A percentile compares a stretch with the other conserved stretches of the same genome.
Conservation (phyloP, 2,329 filamentous ascomycete genomes). For the Sporothrix luriei region DNA sequence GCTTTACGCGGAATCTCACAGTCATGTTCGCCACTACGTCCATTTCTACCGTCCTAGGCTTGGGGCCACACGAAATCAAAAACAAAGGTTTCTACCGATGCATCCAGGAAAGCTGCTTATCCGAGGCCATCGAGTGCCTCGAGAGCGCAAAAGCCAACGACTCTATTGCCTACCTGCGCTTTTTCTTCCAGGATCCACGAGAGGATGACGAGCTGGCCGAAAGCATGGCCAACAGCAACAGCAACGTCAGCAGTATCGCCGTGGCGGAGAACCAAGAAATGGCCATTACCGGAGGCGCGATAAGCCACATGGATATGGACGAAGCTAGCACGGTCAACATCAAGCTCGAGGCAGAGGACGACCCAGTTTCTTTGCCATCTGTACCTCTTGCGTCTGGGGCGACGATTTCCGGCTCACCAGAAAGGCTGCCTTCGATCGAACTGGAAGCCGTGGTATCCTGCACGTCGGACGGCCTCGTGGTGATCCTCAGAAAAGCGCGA, state of each 20-base stretch:
- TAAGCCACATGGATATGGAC: conserved; percentile 30
- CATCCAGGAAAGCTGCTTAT: conserved; percentile 75
- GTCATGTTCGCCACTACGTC: conserved; percentile 86
- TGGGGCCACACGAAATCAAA: conserved; percentile 68
- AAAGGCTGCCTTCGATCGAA: conserved; percentile 59
- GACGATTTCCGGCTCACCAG: conserved; percentile 9
- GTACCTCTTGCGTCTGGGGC: not conserved
- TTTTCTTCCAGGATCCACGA: conserved; percentile 78
- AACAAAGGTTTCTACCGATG: conserved; percentile 86
- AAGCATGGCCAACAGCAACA: conserved; percentile 43
- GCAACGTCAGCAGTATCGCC: conserved; percentile 52
- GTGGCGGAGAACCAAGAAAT: conserved; percentile 44
- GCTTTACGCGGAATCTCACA: conserved; percentile 78
- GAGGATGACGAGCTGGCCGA: conserved; percentile 54
- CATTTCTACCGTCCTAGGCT: conserved; percentile 72
- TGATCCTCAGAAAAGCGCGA: conserved; percentile 74
- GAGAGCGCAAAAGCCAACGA: conserved; percentile 89
- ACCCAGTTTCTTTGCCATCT: not conserved
- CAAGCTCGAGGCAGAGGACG: conserved; percentile 34
- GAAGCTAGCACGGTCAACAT: conserved; percentile 16
- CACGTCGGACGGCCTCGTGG: conserved; percentile 83
- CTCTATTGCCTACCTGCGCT: conserved; percentile 85
- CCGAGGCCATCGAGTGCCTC: conserved; percentile 74
- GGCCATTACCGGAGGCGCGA: conserved; percentile 37
- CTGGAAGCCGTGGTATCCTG: conserved; percentile 90